Percentiles rank a stretch among this genome's conserved stretches.
Evolutionary conservation across 2,329 filamentous ascomycete species (phyloP).

Genomic region (Fusarium pininemorale): DNA sequence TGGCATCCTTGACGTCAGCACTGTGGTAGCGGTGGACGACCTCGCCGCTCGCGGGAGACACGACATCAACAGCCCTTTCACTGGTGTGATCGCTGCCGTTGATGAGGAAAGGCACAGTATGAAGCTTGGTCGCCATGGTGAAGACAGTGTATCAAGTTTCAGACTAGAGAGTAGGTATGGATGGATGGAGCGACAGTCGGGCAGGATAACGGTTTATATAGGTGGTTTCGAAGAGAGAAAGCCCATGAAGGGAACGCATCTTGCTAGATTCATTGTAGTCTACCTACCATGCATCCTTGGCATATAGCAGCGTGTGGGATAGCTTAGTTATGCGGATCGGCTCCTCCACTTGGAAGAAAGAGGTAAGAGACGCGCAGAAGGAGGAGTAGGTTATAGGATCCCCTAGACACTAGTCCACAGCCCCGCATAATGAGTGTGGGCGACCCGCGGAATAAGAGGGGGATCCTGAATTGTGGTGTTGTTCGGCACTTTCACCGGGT

Average conservation of each 20-base stretch:
- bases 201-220: conserved; percentile 28
- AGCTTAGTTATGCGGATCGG: conserved; percentile 4
- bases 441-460: conserved; percentile 21
- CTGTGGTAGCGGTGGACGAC: conserved; percentile 65
- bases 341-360: conserved; percentile 1
- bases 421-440: conserved; percentile 31
- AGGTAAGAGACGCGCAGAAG: not conserved
- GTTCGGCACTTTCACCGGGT: conserved; percentile 26
- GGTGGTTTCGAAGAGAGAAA: not conserved
- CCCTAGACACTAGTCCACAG: not conserved
- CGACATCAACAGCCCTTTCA: conserved; percentile 62
- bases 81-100: conserved; percentile 56
- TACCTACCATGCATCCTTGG: not conserved
- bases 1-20: conserved; percentile 64
- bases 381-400: not conserved
- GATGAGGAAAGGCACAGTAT: conserved; percentile 54
- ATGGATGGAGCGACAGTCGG: not conserved
- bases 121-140: conserved; percentile 30
- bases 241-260: not conserved
- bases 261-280: not conserved
- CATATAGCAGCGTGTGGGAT: not conserved
- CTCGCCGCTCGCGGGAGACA: conserved; percentile 62
- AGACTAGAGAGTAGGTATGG: not conserved
- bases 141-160: not conserved
- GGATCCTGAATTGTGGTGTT: conserved; percentile 21